phyloP scores from a whole-genome alignment of 495 filamentous ascomycete genomes.

The Lichina pygmaea region DNA sequence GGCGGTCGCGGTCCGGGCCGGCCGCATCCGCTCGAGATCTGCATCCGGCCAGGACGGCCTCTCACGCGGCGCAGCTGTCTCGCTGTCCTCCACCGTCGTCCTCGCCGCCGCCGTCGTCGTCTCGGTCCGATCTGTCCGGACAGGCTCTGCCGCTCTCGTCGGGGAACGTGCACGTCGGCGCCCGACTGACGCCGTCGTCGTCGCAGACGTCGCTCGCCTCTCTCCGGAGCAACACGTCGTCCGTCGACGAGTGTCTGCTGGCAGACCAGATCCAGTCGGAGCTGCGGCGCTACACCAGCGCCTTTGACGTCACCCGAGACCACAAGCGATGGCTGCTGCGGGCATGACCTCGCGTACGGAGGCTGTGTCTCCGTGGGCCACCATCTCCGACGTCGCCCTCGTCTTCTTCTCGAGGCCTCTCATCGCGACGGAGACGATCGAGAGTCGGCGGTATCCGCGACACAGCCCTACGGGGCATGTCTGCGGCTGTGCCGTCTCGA shows the following conservation, averaged over 20 bases:
- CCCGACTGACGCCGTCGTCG: constrained; percentile 42
- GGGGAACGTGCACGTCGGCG: constrained; percentile 2
- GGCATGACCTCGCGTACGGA: too few relatives aligned
- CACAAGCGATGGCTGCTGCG: constrained; percentile 20
- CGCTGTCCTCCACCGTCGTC: too few relatives aligned
- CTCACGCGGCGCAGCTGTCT: too few relatives aligned
- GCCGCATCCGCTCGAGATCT: background rate
- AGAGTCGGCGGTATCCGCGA: too few relatives aligned
- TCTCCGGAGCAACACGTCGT: constrained; percentile 29
- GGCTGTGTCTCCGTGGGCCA: too few relatives aligned
- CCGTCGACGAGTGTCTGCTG: constrained; percentile 23
- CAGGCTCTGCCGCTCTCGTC: constrained; percentile 10
- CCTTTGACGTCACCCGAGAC: constrained; percentile 59
- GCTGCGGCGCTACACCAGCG: constrained; percentile 61
- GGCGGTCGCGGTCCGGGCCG: background rate
- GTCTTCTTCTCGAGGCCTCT: too few relatives aligned
- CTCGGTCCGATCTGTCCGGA: background rate
- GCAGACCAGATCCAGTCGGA: constrained; percentile 60
- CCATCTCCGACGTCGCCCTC: too few relatives aligned
- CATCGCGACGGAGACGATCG: too few relatives aligned
- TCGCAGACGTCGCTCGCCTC: constrained; percentile 72
- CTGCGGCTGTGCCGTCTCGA: too few relatives aligned
- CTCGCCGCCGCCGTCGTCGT: too few relatives aligned
- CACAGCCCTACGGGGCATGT: too few relatives aligned
- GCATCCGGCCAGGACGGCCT: background rate